phyloP scores from a whole-genome alignment of 805 yeast species.

The Barnettozyma salicaria region DNA sequence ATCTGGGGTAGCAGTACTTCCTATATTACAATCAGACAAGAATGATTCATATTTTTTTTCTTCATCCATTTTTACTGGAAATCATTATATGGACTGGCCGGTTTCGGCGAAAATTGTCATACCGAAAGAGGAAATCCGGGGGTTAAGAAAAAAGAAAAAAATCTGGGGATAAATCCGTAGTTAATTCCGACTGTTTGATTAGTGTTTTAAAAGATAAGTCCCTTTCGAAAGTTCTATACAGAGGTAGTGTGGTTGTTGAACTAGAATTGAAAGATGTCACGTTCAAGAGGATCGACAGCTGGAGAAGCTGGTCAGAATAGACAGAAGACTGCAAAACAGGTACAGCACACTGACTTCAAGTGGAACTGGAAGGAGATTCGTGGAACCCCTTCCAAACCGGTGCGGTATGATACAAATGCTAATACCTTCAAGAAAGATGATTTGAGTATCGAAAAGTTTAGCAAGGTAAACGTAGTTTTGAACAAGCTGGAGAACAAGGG shows the following conservation, averaged over 20 bases:
- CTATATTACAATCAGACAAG: too few relatives aligned
- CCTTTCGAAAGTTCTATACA: background rate
- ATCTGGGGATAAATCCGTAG: too few relatives aligned
- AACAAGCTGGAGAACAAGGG: constrained; percentile 24
- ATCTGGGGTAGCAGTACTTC: too few relatives aligned
- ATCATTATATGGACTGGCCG: background rate
- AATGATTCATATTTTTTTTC: constrained; percentile 4
- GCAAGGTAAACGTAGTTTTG: constrained; percentile 14
- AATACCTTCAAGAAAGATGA: constrained; percentile 14
- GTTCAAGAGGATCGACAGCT: too few relatives aligned
- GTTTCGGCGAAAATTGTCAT: constrained; percentile 7
- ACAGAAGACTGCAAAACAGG: background rate
- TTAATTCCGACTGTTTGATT: too few relatives aligned
- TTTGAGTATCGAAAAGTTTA: constrained; percentile 15
- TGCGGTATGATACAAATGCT: constrained; percentile 15
- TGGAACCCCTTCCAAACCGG: constrained; percentile 16
- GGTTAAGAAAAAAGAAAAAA: too few relatives aligned
- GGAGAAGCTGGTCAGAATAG: too few relatives aligned
- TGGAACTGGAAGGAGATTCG: constrained; percentile 17
- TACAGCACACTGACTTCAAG: constrained; percentile 1
- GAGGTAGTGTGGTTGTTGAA: background rate
- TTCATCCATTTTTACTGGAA: background rate
- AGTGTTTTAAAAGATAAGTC: background rate
- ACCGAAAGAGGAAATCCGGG: constrained; percentile 1
- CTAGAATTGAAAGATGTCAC: background rate